Evolutionary conservation across 1,139 yeast genomes (phyloP), one percentile per base, ranked within the genome.

Genomic region (Diutina pseudorugosa): DNA sequence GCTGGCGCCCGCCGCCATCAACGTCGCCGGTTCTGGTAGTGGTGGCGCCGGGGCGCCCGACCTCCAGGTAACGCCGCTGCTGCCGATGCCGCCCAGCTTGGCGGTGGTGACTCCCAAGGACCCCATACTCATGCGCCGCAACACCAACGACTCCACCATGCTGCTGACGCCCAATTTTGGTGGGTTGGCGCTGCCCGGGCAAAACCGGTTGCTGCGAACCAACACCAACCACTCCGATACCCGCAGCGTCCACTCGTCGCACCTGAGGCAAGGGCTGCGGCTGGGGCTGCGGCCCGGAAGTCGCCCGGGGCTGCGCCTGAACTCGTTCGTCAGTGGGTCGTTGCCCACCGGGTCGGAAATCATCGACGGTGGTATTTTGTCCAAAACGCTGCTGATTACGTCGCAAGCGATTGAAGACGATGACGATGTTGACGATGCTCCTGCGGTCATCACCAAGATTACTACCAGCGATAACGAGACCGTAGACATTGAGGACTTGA

Each of bases 401-500:
- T 45, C 49, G 14, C 49, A 45, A 20, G 49, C 49, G 21, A 45
- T 45, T 12, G 49, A 45, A 8, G 49, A 45, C 40, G 49, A 45
- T 23, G 49, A 45, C 21, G 49, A 45, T 19, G 33, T 4, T 19
- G 40, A 18, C 49, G 20, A n/a, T 7, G 49, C 21, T 8, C 25
- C 19, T 20, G 27, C 14, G n/a, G 40, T 45, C 40, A n/a, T 45
- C 8, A 23, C 49, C 8, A 45, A 45, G 30, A 27, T 27, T 4
- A 25, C 49, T n/a, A 45, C 49, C 14, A 6, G 21, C 3, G 49
- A 45, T 16, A 43, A 43, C 12, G 49, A 68, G 52, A 72, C 80
- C 30, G 73, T 87, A 49, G 89, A 90, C 64, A 78, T 93, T 53
- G 98, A 93, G 67, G 95, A 88, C 62, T 75, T 89, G 52, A 93